A percentile compares a stretch with the other conserved stretches of the same genome.
Conservation (phyloP, 441 rosid genomes). For the Pelargonium myrrhifolium region DNA sequence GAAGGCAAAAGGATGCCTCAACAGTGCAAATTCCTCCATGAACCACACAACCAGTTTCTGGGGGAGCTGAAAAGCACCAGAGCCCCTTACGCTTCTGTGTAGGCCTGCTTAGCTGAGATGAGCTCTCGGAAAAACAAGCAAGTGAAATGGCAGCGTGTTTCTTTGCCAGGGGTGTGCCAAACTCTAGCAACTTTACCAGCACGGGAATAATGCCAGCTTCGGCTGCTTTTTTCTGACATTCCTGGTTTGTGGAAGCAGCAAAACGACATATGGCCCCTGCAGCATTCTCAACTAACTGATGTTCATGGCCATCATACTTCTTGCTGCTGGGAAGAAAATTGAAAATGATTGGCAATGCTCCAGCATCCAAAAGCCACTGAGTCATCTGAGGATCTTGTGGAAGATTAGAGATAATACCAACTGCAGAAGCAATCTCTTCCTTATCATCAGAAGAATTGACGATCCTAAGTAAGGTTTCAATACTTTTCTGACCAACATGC, state of each 20-base stretch:
- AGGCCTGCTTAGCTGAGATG: conserved; percentile 31
- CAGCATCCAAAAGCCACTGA: conserved; percentile 44
- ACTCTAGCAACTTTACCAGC: conserved; percentile 38
- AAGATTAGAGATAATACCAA: conserved; percentile 42
- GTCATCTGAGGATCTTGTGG: conserved; percentile 41
- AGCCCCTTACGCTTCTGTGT: conserved; percentile 34
- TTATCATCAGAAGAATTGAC: conserved; percentile 33
- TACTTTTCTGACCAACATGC: conserved; percentile 36
- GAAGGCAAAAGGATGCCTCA: conserved; percentile 54
- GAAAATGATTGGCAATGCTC: conserved; percentile 30
- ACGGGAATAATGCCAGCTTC: conserved; percentile 45
- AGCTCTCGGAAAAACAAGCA: conserved; percentile 39
- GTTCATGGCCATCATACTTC: conserved; percentile 27
- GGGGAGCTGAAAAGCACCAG: conserved; percentile 49
- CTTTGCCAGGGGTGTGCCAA: conserved; percentile 39
- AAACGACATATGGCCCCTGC: conserved; percentile 45
- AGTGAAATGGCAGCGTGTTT: conserved; percentile 43
- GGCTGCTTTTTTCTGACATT: conserved; percentile 48
- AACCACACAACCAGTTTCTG: conserved; percentile 33
- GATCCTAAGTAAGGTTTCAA: conserved; percentile 40
- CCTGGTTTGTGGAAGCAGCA: conserved; percentile 31
- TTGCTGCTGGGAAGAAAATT: conserved; percentile 18
- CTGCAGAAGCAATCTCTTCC: conserved; percentile 43
- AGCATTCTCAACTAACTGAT: conserved; percentile 39
- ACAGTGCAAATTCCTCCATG: conserved; percentile 51